Base-by-base conservation (phyloP, 768 basidiomycete genomes). In the Mycena alexandri region DNA sequence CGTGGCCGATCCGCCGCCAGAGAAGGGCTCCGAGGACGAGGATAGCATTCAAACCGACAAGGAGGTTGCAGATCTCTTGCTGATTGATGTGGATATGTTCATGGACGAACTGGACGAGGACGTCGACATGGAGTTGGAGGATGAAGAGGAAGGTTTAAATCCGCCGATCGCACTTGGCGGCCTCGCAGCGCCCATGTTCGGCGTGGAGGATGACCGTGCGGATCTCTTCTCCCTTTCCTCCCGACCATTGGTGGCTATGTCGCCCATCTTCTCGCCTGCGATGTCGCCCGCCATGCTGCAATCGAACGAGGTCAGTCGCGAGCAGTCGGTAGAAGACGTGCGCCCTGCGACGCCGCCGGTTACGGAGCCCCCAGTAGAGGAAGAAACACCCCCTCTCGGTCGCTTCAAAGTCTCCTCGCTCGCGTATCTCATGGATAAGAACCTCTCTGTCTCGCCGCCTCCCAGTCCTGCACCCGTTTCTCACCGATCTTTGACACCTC, bases 111-210 rank as follows among this genome's bases (percentile, higher is more conserved):
- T 54, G 21, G 57, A 67, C 7, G 69, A 67, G 69, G 69, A 71
- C 54, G 69, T 63, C 1, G 69, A 67, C 58, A 71, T 71, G 68
- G 70, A 71, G 36, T 24, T 65, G 17, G 70, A 71, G 33, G 61
- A 70, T 41, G 69, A 70, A 8, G 65, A 67, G 24, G 69, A 70
- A 52, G 61, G 50, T 24, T 62, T 50, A 9, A 22, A 67, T 29
- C 61, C 61, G 29, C 65, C 61, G 1, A 67, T 63, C 41, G 63
- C 65, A 16, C 43, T 67, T 17, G 65, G 69, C 34, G 64, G 63
- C 3, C 42, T 66, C 9, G 36, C n/a, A 8, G 61, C 59, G 36
- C 67, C 67, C 22, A 61, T 68, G 58, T 68, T 68, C 47, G 67
- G 67, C 2, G 50, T 63, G 34, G 62, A 68, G 53, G 58, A 63